Evolutionary conservation across 2,329 filamentous ascomycete species (phyloP).

Genomic region (Didymella glomerata): DNA sequence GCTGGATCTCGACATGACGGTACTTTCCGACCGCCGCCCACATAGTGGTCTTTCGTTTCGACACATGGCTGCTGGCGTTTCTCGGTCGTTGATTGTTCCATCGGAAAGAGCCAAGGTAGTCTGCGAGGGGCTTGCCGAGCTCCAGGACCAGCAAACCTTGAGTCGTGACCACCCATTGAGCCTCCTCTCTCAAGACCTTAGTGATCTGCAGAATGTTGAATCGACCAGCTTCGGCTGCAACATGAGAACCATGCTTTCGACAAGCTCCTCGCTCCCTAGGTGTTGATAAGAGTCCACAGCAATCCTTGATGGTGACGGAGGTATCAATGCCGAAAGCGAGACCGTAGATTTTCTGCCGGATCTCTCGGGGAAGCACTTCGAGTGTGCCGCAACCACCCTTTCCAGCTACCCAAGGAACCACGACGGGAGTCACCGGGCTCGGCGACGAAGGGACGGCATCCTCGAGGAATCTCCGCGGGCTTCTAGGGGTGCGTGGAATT

Average conservation of each 20-base stretch:
- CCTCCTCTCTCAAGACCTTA: conserved; percentile 21
- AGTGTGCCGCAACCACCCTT: conserved; percentile 20
- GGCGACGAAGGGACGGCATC: background rate
- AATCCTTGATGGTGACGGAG: conserved; percentile 24
- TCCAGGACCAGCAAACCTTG: conserved; percentile 15
- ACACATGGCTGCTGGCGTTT: background rate
- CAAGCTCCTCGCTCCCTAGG: conserved; percentile 24
- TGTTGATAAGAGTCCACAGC: conserved; percentile 25
- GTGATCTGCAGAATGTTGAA: conserved; percentile 27
- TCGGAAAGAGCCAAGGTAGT: conserved; percentile 16
- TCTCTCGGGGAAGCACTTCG: conserved; percentile 20
- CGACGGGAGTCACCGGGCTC: background rate
- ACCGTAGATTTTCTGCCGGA: conserved; percentile 24
- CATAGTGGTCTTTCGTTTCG: conserved; percentile 6
- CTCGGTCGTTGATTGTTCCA: conserved; percentile 1
- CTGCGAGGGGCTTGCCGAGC: background rate
- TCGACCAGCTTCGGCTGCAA: conserved; percentile 6
- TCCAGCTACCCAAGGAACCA: background rate
- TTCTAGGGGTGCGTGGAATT: background rate
- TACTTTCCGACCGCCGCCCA: conserved; percentile 23
- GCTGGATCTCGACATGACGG: conserved; percentile 13
- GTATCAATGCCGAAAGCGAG: conserved; percentile 16
- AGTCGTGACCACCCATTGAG: conserved; percentile 23
- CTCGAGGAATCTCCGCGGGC: background rate
- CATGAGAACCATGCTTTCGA: conserved; percentile 22